Evolutionary conservation across 768 basidiomycete genomes (phyloP), one percentile per base, ranked within the genome.

Genomic region (Infundibulicybe gibba): DNA sequence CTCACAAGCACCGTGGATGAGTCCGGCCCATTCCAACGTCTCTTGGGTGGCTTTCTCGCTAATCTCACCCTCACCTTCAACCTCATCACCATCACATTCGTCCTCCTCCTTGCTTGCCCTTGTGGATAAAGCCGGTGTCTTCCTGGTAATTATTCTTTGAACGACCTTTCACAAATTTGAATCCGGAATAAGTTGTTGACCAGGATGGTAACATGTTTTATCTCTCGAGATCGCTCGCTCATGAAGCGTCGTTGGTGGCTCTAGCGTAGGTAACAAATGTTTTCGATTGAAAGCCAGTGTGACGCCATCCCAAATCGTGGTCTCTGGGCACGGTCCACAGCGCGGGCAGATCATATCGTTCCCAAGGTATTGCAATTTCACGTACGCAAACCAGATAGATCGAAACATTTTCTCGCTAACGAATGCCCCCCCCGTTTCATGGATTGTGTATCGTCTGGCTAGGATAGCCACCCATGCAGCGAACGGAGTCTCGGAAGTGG

Each of bases 401-500:
- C 60, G 54, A 47, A 70, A 70, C 1, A 62, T 38, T 14, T 64
- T 49, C 13, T 58, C 61, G 5, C 45, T 48, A 31, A 67, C 51
- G 52, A 69, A 69, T 1, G 44, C 42, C 3, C 30, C 12, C 0
- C 39, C 30, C 0, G 55, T 51, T 9, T 34, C 21, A 21, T 50
- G 34, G 3, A 44, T 47, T n/a, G 32, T 11, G 45, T 66, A 68
- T n/a, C 59, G 40, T 2, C 57, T 52, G 9, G 50, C 45, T 20
- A 63, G 42, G 4, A 50, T 43, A 12, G 45, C 45, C 1, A 60
- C 55, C 59, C 59, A 65, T 16, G 67, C 54, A 5, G 53, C 48
- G 47, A 71, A 69, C 1, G 66, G 68, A 0, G 61, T 68, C 50
- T 71, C 66, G 1, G 69, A 69, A 9, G 61, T 45, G 11, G 62